phyloP scores from a whole-genome alignment of 768 basidiomycete species.

The Scleroderma citrinum region DNA sequence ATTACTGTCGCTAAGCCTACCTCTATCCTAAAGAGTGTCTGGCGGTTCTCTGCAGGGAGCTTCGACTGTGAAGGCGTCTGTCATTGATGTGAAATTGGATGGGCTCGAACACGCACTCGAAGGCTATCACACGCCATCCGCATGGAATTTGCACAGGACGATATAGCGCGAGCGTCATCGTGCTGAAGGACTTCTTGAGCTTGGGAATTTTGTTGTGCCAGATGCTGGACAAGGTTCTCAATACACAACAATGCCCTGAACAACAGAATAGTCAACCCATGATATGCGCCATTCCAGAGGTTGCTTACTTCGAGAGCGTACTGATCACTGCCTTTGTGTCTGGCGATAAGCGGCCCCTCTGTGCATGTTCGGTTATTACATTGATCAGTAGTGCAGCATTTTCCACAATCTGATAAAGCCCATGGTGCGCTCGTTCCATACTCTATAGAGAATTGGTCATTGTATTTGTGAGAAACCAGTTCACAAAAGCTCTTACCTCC shows the following conservation, averaged over 20 bases:
- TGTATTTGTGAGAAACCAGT: background rate
- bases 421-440: background rate
- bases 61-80: background rate
- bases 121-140: background rate
- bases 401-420: background rate
- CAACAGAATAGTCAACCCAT: background rate
- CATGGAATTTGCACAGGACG: background rate
- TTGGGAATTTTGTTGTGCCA: background rate
- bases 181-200: background rate
- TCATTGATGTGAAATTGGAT: background rate
- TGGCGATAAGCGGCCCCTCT: background rate
- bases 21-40: background rate
- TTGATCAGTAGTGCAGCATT: background rate
- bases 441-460: background rate
- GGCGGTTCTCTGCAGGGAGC: background rate
- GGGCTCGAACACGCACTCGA: background rate
- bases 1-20: background rate
- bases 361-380: background rate
- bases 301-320: background rate
- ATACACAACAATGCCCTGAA: background rate
- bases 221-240: background rate
- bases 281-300: background rate
- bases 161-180: background rate
- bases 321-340: background rate
- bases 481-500: background rate